Conservation (phyloP, 805 yeast species). For the Sugiyamaella lignohabitans region DNA sequence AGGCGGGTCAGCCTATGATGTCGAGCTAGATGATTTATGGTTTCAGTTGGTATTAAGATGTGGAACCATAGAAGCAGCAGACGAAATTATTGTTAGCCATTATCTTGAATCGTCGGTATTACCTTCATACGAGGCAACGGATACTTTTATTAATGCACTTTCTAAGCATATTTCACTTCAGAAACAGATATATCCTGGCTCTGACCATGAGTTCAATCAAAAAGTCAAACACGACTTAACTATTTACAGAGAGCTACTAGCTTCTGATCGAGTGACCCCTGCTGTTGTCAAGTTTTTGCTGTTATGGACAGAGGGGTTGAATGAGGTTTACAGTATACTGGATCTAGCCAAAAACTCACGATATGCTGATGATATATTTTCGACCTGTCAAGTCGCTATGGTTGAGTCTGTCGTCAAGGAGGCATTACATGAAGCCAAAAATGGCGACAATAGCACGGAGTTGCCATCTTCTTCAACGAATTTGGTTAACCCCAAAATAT, state of each 20-base stretch:
- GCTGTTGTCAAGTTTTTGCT: slow-evolving; percentile 24
- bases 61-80: slow-evolving; percentile 23
- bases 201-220: slow-evolving; percentile 17
- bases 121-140: slow-evolving; percentile 21
- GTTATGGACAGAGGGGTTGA: slow-evolving; percentile 18
- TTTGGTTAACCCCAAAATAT: slow-evolving; percentile 8
- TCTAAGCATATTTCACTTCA: slow-evolving; percentile 15
- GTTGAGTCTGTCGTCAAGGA: slow-evolving; percentile 18
- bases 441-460: not conserved
- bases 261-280: slow-evolving; percentile 19
- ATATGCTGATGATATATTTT: slow-evolving; percentile 18
- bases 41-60: slow-evolving; percentile 24
- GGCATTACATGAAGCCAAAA: slow-evolving; percentile 3
- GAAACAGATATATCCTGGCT: slow-evolving; percentile 14
- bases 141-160: slow-evolving; percentile 21
- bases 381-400: slow-evolving; percentile 24
- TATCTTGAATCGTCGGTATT: slow-evolving; percentile 6
- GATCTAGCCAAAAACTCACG: slow-evolving; percentile 17
- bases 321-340: slow-evolving; percentile 26
- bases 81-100: slow-evolving; percentile 11
- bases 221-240: slow-evolving; percentile 16
- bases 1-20: slow-evolving; percentile 4
- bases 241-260: slow-evolving; percentile 16
- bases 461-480: not conserved
- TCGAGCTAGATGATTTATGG: slow-evolving; percentile 23